phyloP scores from a whole-genome alignment of 2,329 filamentous ascomycete genomes.

The Chaetomium globosum region DNA sequence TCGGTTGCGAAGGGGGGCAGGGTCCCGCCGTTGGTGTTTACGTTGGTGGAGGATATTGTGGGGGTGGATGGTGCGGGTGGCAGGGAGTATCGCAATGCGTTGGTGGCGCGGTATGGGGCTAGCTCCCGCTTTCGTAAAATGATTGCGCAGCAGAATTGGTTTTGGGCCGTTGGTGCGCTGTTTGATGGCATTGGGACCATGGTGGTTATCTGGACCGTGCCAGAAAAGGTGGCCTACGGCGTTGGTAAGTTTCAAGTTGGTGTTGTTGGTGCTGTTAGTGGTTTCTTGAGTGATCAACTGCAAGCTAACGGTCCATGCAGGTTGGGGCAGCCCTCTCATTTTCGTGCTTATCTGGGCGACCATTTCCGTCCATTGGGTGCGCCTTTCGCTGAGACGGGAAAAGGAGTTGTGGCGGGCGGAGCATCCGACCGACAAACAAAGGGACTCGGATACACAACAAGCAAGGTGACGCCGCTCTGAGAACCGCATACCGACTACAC shows the following conservation, averaged over 20 bases:
- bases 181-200: conserved; percentile 51
- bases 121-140: conserved; percentile 58
- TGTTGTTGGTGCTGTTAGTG: neutral
- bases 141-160: conserved; percentile 57
- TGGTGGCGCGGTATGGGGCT: conserved; percentile 55
- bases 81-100: conserved; percentile 53
- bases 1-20: conserved; percentile 62
- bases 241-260: conserved; percentile 43
- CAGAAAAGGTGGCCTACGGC: conserved; percentile 51
- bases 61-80: conserved; percentile 67
- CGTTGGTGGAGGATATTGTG: conserved; percentile 68
- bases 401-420: conserved; percentile 36
- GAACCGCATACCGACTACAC: neutral
- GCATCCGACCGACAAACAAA: conserved; percentile 16
- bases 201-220: conserved; percentile 52
- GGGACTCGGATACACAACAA: conserved; percentile 16
- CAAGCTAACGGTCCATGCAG: conserved; percentile 16
- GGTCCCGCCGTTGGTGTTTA: conserved; percentile 64
- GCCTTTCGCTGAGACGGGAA: conserved; percentile 30
- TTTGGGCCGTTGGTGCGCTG: conserved; percentile 59
- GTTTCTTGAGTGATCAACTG: neutral
- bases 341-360: conserved; percentile 32
- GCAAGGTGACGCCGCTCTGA: neutral
- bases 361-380: conserved; percentile 33
- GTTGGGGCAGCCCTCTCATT: conserved; percentile 36